Percentiles rank a stretch among this genome's conserved stretches.
Evolutionary conservation across 768 basidiomycete species (phyloP).

Genomic region (Kwoniella mangroviensis): DNA sequence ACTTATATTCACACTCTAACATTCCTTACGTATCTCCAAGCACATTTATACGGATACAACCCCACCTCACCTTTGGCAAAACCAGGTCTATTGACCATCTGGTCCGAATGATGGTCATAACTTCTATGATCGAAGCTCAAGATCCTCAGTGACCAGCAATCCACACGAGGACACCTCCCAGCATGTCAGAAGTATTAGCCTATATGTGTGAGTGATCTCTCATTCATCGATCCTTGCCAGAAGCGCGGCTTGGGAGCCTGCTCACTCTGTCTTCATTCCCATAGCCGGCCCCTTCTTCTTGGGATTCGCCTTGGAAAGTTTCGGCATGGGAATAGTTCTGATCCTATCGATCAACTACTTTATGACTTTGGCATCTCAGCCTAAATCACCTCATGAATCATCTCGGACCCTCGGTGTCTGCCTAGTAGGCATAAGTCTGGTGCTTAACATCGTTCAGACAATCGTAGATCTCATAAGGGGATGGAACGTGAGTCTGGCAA

Average conservation of each 20-base stretch:
- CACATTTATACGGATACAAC: too few species aligned
- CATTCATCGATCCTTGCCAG: neutral
- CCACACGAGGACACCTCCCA: neutral
- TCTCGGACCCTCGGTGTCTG: slow-evolving; percentile 25
- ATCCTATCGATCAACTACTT: slow-evolving; percentile 42
- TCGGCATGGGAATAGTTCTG: slow-evolving; percentile 44
- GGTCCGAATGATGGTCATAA: too few species aligned
- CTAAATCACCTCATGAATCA: slow-evolving; percentile 19
- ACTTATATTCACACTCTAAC: too few species aligned
- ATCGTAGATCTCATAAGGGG: slow-evolving; percentile 33
- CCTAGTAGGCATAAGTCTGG: slow-evolving; percentile 29
- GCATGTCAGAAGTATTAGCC: neutral
- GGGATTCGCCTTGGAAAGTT: slow-evolving; percentile 36
- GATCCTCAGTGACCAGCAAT: neutral
- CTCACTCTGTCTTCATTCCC: slow-evolving; percentile 6
- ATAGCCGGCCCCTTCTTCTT: slow-evolving; percentile 45
- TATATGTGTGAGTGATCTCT: slow-evolving; percentile 5
- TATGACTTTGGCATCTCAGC: neutral
- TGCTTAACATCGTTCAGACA: slow-evolving; percentile 30
- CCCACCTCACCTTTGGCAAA: too few species aligned
- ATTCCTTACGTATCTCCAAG: too few species aligned
- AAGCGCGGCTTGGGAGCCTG: too few species aligned
- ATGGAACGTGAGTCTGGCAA: slow-evolving; percentile 30
- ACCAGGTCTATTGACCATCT: too few species aligned
- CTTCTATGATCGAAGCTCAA: too few species aligned